Base-by-base conservation (phyloP, 192 early-diverging fungal genomes). In the Coemansia javaensis region DNA sequence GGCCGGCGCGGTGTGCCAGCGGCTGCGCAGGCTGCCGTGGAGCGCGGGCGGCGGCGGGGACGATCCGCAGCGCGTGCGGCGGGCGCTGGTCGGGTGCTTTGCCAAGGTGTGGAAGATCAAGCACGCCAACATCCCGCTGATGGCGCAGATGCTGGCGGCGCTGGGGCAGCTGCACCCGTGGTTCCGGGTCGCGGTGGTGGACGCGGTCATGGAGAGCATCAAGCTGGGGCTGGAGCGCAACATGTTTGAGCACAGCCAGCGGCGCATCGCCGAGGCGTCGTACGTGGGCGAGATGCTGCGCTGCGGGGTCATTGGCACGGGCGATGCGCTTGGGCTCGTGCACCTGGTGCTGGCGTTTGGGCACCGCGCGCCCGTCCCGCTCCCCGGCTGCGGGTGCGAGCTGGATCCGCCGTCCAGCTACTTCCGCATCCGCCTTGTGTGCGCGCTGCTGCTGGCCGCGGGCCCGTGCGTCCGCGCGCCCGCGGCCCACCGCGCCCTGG, bases 51-150 rank as follows among this genome's bases (percentile, higher is more conserved):
- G 34, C 15, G 11, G 13, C n/a, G 38, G 30, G 15, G 52, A 46
- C 10, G 70, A 72, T 22, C 41, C 56, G 17, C 70, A 61, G 40
- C 60, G 53, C 15, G 64, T 82, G 5, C 61, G 77, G 10, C 64
- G 66, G 18, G 60, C 92, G 34, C 53, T 97, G 2, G 42, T 78
- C n/a, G 83, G 82, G 38, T 73, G 85, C 31, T 98, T 99, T 44
- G 78, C 78, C 46, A 96, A 97, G 53, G 73, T 91, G 17, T 94
- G 91, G 91, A 94, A 96, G 65, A 79, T 98, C 45, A 93, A 93
- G 59, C 90, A 85, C 57, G 80, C 85, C 42, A 89, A 94, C 45
- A 72, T 98, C 23, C 82, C 88, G 32, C 54, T 92, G 43, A 75
- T 91, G 59, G 89, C 93, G 5, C 90, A 85, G 60, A 54, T 94